phyloP scores from a whole-genome alignment of 2,329 filamentous ascomycete genomes.

The Cordyceps sp. region DNA sequence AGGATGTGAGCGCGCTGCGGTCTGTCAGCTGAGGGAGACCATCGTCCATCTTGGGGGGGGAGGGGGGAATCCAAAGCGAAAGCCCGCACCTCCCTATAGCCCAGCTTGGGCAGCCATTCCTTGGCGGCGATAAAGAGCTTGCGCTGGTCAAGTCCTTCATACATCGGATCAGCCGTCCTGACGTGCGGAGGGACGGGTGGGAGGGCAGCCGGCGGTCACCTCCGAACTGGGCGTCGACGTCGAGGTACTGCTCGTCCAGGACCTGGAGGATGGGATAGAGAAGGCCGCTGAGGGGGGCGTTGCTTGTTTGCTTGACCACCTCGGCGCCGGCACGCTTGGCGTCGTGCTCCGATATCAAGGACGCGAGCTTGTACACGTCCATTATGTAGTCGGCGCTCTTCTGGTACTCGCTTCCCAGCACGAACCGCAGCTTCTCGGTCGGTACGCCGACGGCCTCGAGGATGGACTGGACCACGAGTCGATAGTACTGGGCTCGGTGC shows the following conservation, averaged over 20 bases:
- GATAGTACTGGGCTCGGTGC: constrained; percentile 71
- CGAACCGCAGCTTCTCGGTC: constrained; percentile 64
- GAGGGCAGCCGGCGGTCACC: constrained; percentile 27
- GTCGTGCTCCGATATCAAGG: constrained; percentile 58
- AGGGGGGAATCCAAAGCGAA: background rate
- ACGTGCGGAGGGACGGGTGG: too few species aligned
- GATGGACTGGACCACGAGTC: constrained; percentile 54
- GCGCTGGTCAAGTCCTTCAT: constrained; percentile 55
- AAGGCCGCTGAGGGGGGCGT: constrained; percentile 44
- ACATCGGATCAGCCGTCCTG: too few species aligned
- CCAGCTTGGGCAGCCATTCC: constrained; percentile 71
- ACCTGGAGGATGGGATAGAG: constrained; percentile 50
- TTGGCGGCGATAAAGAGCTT: constrained; percentile 80
- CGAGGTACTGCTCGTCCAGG: constrained; percentile 78
- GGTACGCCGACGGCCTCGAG: constrained; percentile 65
- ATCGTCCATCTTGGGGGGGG: background rate
- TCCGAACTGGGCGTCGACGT: constrained; percentile 78
- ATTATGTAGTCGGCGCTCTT: constrained; percentile 58
- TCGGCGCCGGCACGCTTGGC: constrained; percentile 85
- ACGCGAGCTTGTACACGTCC: constrained; percentile 68
- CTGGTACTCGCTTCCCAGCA: constrained; percentile 76
- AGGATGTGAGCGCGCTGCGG: constrained; percentile 19
- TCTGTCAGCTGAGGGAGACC: background rate
- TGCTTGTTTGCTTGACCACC: constrained; percentile 80
- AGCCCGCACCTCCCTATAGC: constrained; percentile 48